phyloP scores from a whole-genome alignment of 805 yeast species.

The Candida lessepsii region DNA sequence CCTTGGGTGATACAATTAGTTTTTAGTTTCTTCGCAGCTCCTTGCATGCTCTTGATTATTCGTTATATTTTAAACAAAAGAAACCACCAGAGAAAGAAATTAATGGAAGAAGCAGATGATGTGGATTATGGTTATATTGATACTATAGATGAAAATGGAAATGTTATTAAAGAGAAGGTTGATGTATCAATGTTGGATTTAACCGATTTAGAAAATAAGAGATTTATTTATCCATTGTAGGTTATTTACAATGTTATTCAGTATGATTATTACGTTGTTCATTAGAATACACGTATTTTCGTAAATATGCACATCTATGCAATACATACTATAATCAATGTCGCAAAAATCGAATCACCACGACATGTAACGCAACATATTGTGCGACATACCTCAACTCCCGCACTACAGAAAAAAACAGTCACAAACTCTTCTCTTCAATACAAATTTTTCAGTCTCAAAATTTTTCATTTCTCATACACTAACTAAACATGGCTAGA shows the following conservation, averaged over 20 bases:
- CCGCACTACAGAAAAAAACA: constrained; percentile 1
- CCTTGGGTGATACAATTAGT: constrained; percentile 55
- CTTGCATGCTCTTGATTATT: constrained; percentile 43
- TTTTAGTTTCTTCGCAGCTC: constrained; percentile 47
- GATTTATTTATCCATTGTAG: constrained; percentile 15
- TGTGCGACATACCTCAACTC: too few species aligned
- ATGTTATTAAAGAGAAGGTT: constrained; percentile 8
- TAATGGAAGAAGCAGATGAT: constrained; percentile 9
- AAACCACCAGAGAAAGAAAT: constrained; percentile 36
- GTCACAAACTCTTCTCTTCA: constrained; percentile 8
- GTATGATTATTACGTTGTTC: too few species aligned
- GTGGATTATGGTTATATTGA: constrained; percentile 12
- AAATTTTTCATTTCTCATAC: constrained; percentile 6
- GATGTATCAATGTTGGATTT: constrained; percentile 15
- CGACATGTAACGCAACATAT: too few species aligned
- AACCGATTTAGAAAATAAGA: constrained; percentile 14
- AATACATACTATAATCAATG: too few species aligned
- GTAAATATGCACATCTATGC: too few species aligned
- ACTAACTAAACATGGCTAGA: constrained; percentile 12
- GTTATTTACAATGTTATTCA: too few species aligned
- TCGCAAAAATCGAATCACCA: too few species aligned
- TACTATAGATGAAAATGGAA: constrained; percentile 9
- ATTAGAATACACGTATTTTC: too few species aligned
- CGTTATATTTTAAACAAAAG: constrained; percentile 45
- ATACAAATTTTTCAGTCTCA: not conserved